A percentile compares a stretch with the other conserved stretches of the same genome.
These are phyloP conservation scores for Russula earlei DNA, from an alignment of 768 basidiomycete genomes.

Conservation along the genomic window DNA sequence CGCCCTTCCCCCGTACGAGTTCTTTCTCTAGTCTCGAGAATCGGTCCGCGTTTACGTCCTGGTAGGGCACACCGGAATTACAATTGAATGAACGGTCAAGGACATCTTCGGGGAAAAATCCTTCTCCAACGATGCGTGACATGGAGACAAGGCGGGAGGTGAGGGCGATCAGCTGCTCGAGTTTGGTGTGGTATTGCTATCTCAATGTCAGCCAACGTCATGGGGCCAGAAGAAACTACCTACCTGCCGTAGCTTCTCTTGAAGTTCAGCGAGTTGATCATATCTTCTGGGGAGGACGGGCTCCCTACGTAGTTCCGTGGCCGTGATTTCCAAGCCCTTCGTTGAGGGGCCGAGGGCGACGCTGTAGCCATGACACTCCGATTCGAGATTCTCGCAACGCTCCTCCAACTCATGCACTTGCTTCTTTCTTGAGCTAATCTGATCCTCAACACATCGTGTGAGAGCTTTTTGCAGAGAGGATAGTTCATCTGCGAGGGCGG, in stretches of 20 bases:
- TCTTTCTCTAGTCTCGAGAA: constrained; percentile 79
- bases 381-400: constrained; percentile 53
- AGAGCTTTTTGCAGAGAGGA: constrained; percentile 63
- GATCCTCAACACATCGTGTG: constrained; percentile 62
- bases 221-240: constrained; percentile 26
- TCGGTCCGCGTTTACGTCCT: constrained; percentile 73
- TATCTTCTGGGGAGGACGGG: constrained; percentile 62
- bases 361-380: constrained; percentile 54
- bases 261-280: constrained; percentile 56
- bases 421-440: constrained; percentile 57
- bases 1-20: constrained; percentile 74
- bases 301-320: constrained; percentile 64
- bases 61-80: constrained; percentile 31
- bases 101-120: constrained; percentile 50
- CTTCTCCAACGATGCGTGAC: constrained; percentile 48
- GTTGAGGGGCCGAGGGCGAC: constrained; percentile 63
- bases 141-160: constrained; percentile 54
- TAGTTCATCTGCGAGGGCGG: constrained; percentile 76
- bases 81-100: constrained; percentile 36
- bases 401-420: constrained; percentile 71
- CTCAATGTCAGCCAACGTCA: background rate
- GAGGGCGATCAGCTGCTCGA: constrained; percentile 64
- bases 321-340: constrained; percentile 53
- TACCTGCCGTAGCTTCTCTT: constrained; percentile 75
- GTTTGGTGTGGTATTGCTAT: constrained; percentile 68